phyloP scores from a whole-genome alignment of 2,329 filamentous ascomycete genomes.

The Pestalotiopsis sp. region DNA sequence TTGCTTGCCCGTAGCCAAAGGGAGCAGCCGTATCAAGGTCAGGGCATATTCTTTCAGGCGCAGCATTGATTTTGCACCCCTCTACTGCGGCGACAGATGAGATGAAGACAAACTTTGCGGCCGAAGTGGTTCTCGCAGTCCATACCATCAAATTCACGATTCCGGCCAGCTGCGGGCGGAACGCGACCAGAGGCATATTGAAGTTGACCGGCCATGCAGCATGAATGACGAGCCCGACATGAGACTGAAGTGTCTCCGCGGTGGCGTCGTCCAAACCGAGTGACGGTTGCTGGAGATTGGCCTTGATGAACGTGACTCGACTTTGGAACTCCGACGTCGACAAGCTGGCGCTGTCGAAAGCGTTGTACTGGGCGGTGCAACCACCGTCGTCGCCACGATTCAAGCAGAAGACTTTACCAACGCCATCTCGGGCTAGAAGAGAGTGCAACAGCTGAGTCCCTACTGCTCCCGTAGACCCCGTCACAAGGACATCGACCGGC shows the following conservation, averaged over 20 bases:
- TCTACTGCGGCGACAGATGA: background rate
- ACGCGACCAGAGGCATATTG: constrained; percentile 22
- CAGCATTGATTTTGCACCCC: background rate
- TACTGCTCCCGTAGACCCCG: background rate
- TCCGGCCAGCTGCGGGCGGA: constrained; percentile 24
- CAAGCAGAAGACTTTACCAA: background rate
- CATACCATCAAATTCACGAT: constrained; percentile 24
- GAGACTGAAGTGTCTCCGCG: constrained; percentile 16
- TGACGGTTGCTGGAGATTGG: constrained; percentile 20
- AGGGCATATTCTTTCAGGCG: background rate
- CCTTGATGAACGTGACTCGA: constrained; percentile 25
- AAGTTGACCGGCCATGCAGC: constrained; percentile 30
- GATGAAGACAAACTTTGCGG: background rate
- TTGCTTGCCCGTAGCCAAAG: constrained; percentile 31
- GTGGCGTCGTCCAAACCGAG: constrained; percentile 20
- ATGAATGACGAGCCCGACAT: constrained; percentile 23
- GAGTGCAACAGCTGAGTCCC: background rate
- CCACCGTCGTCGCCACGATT: background rate
- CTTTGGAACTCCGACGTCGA: background rate
- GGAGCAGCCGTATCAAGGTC: background rate
- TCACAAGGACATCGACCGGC: background rate
- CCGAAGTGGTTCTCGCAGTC: background rate
- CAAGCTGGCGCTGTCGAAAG: background rate
- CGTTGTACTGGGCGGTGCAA: background rate
- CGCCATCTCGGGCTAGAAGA: background rate